These are phyloP conservation scores for Pleurotus salmoneostramineus DNA, from an alignment of 768 basidiomycete genomes.

Conservation along the genomic window DNA sequence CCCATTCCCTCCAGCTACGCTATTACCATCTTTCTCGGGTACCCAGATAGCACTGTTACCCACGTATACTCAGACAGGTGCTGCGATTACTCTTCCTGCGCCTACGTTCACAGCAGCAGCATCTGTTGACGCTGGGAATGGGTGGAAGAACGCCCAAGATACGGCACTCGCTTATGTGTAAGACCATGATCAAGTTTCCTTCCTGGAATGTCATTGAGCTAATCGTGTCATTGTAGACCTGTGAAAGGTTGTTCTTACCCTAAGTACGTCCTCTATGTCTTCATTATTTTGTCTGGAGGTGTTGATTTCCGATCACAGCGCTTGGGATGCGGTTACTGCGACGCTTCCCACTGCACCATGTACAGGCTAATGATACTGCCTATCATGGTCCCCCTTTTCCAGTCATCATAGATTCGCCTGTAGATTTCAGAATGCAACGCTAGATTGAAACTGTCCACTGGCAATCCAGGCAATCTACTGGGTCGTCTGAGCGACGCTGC, in stretches of 20 bases:
- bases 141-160: constrained; percentile 76
- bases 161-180: constrained; percentile 52
- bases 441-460: no score
- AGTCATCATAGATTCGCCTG: no score
- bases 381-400: no score
- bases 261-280: constrained; percentile 27
- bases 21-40: constrained; percentile 50
- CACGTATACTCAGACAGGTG: constrained; percentile 70
- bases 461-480: no score
- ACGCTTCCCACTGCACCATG: constrained; percentile 45
- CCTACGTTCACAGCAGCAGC: constrained; percentile 62
- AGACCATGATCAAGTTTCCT: constrained; percentile 13
- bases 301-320: constrained; percentile 22
- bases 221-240: constrained; percentile 23
- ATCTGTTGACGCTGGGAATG: constrained; percentile 53
- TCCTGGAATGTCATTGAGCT: neutral
- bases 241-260: constrained; percentile 66
- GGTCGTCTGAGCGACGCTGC: no score
- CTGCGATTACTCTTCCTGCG: constrained; percentile 54
- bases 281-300: neutral
- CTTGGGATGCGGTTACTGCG: constrained; percentile 56
- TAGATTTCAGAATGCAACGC: no score
- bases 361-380: constrained; percentile 15
- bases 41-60: constrained; percentile 53
- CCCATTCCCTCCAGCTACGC: constrained; percentile 62